Conservation (phyloP, 2,329 filamentous ascomycete species). For the Arthrobotrys musiformis region DNA sequence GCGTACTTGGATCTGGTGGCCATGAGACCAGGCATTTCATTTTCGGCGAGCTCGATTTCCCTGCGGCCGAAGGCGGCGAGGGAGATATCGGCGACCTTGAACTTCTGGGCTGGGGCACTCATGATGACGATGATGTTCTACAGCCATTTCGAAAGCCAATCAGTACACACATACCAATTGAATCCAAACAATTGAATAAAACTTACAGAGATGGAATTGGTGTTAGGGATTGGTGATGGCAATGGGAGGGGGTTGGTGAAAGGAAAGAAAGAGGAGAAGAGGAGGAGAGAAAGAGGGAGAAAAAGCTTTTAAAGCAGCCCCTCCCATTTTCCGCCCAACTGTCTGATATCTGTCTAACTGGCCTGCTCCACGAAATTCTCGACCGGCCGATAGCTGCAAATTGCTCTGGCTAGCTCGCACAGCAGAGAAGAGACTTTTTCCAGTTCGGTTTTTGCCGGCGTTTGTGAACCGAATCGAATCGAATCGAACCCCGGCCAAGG, state of each 20-base stretch:
- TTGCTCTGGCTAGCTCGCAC: no score
- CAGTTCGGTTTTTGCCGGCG: slow-evolving; percentile 52
- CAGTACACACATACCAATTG: not conserved
- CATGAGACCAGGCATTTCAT: slow-evolving; percentile 79
- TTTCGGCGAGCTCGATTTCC: slow-evolving; percentile 97
- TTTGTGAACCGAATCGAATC: slow-evolving; percentile 27
- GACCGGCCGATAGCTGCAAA: no score
- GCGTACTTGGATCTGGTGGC: slow-evolving; percentile 92
- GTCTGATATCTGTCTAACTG: not conserved
- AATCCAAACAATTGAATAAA: not conserved
- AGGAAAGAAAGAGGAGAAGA: slow-evolving; percentile 29
- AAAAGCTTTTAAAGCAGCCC: not conserved
- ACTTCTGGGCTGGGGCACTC: slow-evolving; percentile 86
- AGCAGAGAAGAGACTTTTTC: slow-evolving; percentile 31
- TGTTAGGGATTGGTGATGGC: slow-evolving; percentile 45
- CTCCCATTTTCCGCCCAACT: not conserved
- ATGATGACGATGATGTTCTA: slow-evolving; percentile 63
- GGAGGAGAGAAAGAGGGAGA: slow-evolving; percentile 42
- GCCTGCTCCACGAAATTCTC: not conserved
- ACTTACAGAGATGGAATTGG: not conserved
- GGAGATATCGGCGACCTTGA: slow-evolving; percentile 98
- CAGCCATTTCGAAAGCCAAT: not conserved
- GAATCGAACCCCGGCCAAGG: not conserved
- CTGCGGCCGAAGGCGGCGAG: slow-evolving; percentile 98
- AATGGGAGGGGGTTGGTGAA: slow-evolving; percentile 53